Percentiles rank a stretch among this genome's conserved stretches.
Evolutionary conservation across 2,329 filamentous ascomycete species (phyloP).

Genomic region (Raffaelea ambrosiae): DNA sequence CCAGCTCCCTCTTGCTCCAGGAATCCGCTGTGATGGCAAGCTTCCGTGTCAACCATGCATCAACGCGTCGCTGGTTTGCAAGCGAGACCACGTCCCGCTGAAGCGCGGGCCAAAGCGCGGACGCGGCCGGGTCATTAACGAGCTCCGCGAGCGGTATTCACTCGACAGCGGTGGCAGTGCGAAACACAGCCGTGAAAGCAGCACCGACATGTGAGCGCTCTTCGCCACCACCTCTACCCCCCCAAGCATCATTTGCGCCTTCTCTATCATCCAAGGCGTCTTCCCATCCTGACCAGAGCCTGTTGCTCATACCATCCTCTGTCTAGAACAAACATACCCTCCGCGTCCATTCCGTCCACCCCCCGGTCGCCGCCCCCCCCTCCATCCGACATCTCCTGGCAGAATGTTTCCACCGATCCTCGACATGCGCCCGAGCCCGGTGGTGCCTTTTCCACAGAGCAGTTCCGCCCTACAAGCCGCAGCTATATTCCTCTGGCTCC

Average conservation of each 20-base stretch:
- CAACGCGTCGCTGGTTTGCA: constrained; percentile 51
- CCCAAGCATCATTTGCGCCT: not conserved
- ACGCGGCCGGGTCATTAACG: constrained; percentile 54
- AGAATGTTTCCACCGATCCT: constrained; percentile 19
- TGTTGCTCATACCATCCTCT: not conserved
- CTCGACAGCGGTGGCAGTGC: constrained; percentile 19
- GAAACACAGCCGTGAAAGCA: constrained; percentile 30
- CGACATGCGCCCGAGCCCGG: constrained; percentile 23
- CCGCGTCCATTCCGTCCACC: constrained; percentile 16
- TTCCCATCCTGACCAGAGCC: too few relatives aligned
- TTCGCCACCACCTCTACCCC: not conserved
- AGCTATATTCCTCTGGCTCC: constrained; percentile 39
- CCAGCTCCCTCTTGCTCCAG: too few relatives aligned
- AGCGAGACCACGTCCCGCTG: constrained; percentile 55
- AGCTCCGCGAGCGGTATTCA: constrained; percentile 40
- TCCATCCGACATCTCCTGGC: constrained; percentile 21
- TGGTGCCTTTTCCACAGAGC: constrained; percentile 31
- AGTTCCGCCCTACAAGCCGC: constrained; percentile 28
- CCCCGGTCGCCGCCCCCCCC: constrained; percentile 9
- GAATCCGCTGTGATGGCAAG: constrained; percentile 35
- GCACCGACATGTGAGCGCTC: constrained; percentile 16
- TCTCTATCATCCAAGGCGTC: not conserved
- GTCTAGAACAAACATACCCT: constrained; percentile 6
- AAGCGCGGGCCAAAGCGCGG: constrained; percentile 57
- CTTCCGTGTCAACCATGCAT: constrained; percentile 53